Conservation (phyloP, 306 rosid species). For the Citrullus colocynthis region DNA sequence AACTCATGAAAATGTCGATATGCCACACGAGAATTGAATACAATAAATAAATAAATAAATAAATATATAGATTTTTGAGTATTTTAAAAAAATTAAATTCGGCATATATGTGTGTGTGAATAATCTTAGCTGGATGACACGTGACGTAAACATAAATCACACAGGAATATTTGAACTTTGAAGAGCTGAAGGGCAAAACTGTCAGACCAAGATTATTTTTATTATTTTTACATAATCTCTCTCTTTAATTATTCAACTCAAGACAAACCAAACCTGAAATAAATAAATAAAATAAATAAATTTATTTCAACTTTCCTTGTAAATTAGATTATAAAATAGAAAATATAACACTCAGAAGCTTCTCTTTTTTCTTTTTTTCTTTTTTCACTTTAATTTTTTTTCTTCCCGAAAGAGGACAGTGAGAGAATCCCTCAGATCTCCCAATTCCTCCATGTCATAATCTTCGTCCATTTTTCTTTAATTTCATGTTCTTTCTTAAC, state of each 20-base stretch:
- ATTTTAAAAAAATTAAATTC: too few species aligned
- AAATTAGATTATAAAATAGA: not conserved
- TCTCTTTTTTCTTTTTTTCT: not conserved
- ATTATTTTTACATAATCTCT: not conserved
- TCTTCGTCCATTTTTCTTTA: not conserved
- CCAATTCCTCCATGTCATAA: not conserved
- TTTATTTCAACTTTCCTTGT: not conserved
- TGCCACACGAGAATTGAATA: too few species aligned
- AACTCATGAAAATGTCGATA: too few species aligned
- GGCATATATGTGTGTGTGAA: not conserved
- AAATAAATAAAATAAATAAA: not conserved
- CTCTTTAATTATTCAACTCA: not conserved
- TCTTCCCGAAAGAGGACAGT: not conserved
- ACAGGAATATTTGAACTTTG: not conserved
- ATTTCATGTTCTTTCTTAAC: not conserved
- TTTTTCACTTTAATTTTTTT: not conserved
- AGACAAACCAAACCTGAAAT: not conserved
- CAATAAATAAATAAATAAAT: too few species aligned
- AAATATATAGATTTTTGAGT: too few species aligned
- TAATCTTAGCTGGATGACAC: constrained; percentile 4
- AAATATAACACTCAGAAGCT: not conserved
- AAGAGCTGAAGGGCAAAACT: not conserved
- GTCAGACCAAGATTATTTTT: not conserved
- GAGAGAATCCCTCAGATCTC: constrained; percentile 4
- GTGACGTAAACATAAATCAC: not conserved